Base-by-base conservation (phyloP, 139 green algal genomes). In the Haematococcus sp. region DNA sequence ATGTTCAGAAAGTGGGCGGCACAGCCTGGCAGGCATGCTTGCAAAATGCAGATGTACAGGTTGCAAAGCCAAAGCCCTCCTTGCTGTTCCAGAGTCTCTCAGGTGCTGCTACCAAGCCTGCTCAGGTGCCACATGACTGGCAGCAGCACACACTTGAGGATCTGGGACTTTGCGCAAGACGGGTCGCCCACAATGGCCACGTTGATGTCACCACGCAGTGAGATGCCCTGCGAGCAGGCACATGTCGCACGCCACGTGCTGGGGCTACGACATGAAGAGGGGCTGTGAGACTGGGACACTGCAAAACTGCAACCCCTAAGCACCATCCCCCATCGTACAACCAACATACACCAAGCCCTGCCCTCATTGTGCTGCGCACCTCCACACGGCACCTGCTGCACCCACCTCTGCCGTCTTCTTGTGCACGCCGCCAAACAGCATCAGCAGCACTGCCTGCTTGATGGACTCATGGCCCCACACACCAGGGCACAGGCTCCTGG, bases 131-230 rank as follows among this genome's bases (percentile, higher is more conserved):
- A 60, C 9, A 15, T 25, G 9, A 60, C 20, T 60, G 9, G 22
- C 44, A 11, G 16, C 54, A 64, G 19, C 2, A 25, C 66, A 23
- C 44, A 72, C 83, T 97, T 96, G 31, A 97, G 84, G 35, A 97
- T 86, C 84, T 98, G 93, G 52, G 75, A 91, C 84, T 98, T 98
- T 74, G 94, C 96, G 63, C 90, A 97, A 30, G 91, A 93, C 16
- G 96, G 96, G 81, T 99, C 96, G 2, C 96, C 96, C 7, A 99
- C 85, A 60, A 99, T 94, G 52, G 95, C 91, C 22, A 99, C 93
- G 73, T 99, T 99, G 87, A 99, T 98, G 88, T 99, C 96, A 1
- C 96, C 96, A 32, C 96, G 82, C 75, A 99, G 83, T 27, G 91
- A 89, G 77, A 96, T 96, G 68, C 93, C 93, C 87, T 96, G 40